Evolutionary conservation across 345 rosid genomes (phyloP), one percentile per base, ranked within the genome.

Genomic region (Boechera stricta): DNA sequence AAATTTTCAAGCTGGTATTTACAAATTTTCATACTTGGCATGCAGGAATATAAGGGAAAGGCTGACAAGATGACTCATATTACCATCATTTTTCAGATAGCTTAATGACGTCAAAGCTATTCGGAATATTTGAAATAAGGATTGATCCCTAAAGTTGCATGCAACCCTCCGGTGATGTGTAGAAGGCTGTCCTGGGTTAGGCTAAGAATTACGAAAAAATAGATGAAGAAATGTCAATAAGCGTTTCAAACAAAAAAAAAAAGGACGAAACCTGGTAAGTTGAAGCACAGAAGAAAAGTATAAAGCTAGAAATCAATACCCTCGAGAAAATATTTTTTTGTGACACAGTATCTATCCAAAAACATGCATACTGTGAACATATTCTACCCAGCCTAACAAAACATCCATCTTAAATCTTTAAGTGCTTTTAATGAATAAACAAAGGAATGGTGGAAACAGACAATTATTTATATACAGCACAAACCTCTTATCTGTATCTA

Each of bases 51-150:
- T 39, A 66, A 66, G 39, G 52, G 29, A 32, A 72, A 72, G 6
- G 12, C 47, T 66, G 53, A 52, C 56, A 65, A 49, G 13, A 51
- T 67, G 70, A 60, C 39, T 41, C 32, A 41, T 72, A 77, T 81
- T 87, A 93, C 99, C 99, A 74, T 91, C 99, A 86, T 61, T 93
- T 89, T 90, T 91, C 84, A 96, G 86, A 79, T 96, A 94, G 82
- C 61, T 41, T 82, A 96, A 77, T 71, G 99, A 93, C 70, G 98
- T 87, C 83, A 96, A 77, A 55, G 98, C 92, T 82, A 93, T 90
- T 79, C 88, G 98, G 83, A 96, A 96, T 79, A 93, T 76, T 84
- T 91, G 98, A 83, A 87, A 87, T 83, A 96, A 94, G 33, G 93
- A 86, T 52, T 96, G 97, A 82, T 96, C 98, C 84, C 97, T 88